These are phyloP conservation scores for Hymenoscyphus fraxineus DNA, from an alignment of 2,329 filamentous ascomycete genomes.

Conservation along the genomic window DNA sequence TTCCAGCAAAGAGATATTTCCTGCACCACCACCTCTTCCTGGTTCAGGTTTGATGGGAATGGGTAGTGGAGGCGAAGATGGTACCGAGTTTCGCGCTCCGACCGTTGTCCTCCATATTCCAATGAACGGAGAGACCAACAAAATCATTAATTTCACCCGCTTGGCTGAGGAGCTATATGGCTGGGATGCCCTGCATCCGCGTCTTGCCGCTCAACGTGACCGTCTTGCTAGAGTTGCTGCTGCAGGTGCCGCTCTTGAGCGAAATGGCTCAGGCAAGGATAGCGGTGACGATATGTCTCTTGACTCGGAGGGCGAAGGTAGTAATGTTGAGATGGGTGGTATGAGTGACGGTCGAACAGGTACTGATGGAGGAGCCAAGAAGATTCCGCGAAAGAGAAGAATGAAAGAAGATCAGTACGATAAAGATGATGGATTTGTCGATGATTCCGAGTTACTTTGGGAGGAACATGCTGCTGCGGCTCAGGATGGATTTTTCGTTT, in stretches of 20 bases:
- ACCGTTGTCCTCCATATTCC: slow-evolving; percentile 83
- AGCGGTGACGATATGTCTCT: slow-evolving; percentile 81
- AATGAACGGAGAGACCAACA: slow-evolving; percentile 76
- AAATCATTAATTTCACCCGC: slow-evolving; percentile 92
- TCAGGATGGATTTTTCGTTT: slow-evolving; percentile 97
- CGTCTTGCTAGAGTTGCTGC: slow-evolving; percentile 84
- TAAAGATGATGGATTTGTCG: slow-evolving; percentile 78
- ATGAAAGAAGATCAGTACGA: slow-evolving; percentile 82
- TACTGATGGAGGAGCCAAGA: slow-evolving; percentile 56
- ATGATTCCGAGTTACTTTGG: slow-evolving; percentile 93
- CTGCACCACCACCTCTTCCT: slow-evolving; percentile 51
- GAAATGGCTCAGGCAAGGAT: slow-evolving; percentile 63
- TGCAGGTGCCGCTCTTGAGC: slow-evolving; percentile 80
- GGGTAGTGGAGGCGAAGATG: slow-evolving; percentile 41
- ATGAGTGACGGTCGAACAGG: slow-evolving; percentile 56
- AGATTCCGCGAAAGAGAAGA: slow-evolving; percentile 69
- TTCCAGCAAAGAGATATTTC: slow-evolving; percentile 21
- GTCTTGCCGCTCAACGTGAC: slow-evolving; percentile 82
- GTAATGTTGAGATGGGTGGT: slow-evolving; percentile 85
- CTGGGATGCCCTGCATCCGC: slow-evolving; percentile 88
- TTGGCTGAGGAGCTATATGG: slow-evolving; percentile 92
- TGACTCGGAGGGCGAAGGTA: slow-evolving; percentile 67
- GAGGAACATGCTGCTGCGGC: slow-evolving; percentile 92
- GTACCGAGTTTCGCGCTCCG: slow-evolving; percentile 58
- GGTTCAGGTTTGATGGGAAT: slow-evolving; percentile 60